These are phyloP conservation scores for Aaosphaeria pasadenensis DNA, from an alignment of 2,329 filamentous ascomycete genomes.

Conservation along the genomic window DNA sequence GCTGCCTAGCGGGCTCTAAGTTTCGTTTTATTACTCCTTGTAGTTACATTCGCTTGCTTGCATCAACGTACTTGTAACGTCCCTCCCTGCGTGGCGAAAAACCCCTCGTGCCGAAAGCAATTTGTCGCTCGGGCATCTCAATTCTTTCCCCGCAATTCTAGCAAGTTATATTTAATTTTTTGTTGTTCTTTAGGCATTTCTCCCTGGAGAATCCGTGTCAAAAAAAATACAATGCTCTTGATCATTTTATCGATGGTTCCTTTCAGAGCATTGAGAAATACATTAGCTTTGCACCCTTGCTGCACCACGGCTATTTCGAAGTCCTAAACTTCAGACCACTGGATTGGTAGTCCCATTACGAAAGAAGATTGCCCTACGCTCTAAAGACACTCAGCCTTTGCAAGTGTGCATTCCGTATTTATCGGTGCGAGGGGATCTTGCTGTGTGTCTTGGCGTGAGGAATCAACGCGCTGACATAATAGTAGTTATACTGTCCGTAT, in stretches of 20 bases:
- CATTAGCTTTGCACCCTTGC: conserved; percentile 2
- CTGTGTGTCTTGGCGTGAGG: background rate
- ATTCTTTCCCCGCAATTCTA: conserved; percentile 1
- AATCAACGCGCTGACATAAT: conserved; percentile 1
- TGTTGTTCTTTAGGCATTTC: conserved; percentile 7
- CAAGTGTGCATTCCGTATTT: conserved; percentile 1
- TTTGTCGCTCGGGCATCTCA: conserved; percentile 1
- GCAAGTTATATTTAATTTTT: conserved; percentile 1
- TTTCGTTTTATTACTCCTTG: too few species aligned
- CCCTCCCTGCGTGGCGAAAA: conserved; percentile 4
- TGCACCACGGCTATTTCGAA: background rate
- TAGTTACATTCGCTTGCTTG: too few species aligned
- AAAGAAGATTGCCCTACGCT: background rate
- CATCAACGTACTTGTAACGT: conserved; percentile 2
- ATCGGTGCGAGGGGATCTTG: background rate
- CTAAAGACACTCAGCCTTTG: background rate
- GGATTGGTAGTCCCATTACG: background rate
- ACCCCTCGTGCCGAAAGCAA: conserved; percentile 3
- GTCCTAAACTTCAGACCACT: conserved; percentile 1
- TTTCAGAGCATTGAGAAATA: conserved; percentile 2
- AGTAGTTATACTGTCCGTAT: background rate
- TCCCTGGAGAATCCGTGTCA: conserved; percentile 1
- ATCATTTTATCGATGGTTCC: conserved; percentile 1
- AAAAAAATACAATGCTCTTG: conserved; percentile 5
- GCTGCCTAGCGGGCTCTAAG: too few species aligned